Percentiles rank a stretch among this genome's conserved stretches.
Conservation (phyloP, 495 filamentous ascomycete species). For the Talaromyces stipitatus region DNA sequence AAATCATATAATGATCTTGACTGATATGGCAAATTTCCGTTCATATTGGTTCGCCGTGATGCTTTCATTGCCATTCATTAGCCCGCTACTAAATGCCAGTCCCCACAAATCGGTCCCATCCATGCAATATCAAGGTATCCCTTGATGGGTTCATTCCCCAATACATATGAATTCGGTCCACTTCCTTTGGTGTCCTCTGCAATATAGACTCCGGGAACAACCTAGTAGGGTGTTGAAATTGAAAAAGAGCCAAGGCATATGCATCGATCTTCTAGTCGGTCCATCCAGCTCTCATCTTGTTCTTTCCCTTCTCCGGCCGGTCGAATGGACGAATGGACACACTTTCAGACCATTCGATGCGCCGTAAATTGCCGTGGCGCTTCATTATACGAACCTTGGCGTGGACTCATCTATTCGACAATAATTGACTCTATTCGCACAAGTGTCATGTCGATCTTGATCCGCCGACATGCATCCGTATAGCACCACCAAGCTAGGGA, state of each 20-base stretch:
- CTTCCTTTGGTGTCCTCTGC: not conserved
- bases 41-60: not conserved
- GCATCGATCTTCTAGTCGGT: not conserved
- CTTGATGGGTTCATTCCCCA: not conserved
- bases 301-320: not conserved
- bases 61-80: not conserved
- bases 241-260: too few species aligned
- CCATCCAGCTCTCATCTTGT: not conserved
- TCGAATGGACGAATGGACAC: not conserved
- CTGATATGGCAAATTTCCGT: not conserved
- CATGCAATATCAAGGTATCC: not conserved
- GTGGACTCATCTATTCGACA: not conserved
- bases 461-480: not conserved
- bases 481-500: not conserved
- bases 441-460: not conserved
- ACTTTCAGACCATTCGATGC: not conserved
- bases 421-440: not conserved
- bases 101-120: not conserved
- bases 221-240: not conserved
- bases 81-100: not conserved
- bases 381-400: not conserved
- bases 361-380: not conserved
- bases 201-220: not conserved
- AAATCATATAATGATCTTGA: not conserved
- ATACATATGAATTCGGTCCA: not conserved